phyloP scores from a whole-genome alignment of 2,329 filamentous ascomycete species.

The Penicillium sp. region DNA sequence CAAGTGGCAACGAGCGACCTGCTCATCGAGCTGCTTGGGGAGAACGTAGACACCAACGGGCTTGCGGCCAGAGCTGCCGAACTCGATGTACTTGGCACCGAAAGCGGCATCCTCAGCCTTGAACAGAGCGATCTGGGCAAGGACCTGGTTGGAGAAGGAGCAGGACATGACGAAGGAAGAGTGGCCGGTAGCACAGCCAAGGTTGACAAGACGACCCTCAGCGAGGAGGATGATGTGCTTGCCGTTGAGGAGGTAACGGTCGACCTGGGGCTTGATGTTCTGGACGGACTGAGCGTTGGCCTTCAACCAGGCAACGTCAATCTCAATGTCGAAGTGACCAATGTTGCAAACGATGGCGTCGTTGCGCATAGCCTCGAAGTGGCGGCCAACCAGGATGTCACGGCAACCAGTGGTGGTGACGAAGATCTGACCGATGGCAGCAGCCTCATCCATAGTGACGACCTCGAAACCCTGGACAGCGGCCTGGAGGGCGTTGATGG shows the following conservation, averaged over 20 bases:
- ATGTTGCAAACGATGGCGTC: conserved; percentile 99
- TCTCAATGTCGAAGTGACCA: conserved; percentile 99
- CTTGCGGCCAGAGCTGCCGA: conserved; percentile 88
- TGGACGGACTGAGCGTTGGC: conserved; percentile 87
- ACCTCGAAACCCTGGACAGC: conserved; percentile 97
- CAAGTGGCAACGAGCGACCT: conserved; percentile 92
- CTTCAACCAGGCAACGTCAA: conserved; percentile 99
- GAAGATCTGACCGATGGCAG: conserved; percentile 88
- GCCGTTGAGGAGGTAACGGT: conserved; percentile 95
- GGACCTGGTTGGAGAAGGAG: conserved; percentile 99
- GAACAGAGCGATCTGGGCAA: conserved; percentile 97
- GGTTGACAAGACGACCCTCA: conserved; percentile 98
- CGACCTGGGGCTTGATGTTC: conserved; percentile 99
- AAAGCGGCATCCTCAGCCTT: conserved; percentile 88
- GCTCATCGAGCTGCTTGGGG: conserved; percentile 98
- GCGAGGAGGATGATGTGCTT: conserved; percentile 97
- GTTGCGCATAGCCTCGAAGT: conserved; percentile 95
- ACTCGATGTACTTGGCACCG: conserved; percentile 93
- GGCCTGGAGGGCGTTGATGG: conserved; percentile 99
- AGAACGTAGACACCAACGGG: conserved; percentile 91
- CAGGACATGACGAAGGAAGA: conserved; percentile 99
- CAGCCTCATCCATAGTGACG: conserved; percentile 96
- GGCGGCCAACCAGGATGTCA: conserved; percentile 87
- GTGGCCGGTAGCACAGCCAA: conserved; percentile 98
- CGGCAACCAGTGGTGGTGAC: conserved; percentile 99